Evolutionary conservation across 2,329 filamentous ascomycete species (phyloP).

Genomic region (Cladosporium sphaerospermum): DNA sequence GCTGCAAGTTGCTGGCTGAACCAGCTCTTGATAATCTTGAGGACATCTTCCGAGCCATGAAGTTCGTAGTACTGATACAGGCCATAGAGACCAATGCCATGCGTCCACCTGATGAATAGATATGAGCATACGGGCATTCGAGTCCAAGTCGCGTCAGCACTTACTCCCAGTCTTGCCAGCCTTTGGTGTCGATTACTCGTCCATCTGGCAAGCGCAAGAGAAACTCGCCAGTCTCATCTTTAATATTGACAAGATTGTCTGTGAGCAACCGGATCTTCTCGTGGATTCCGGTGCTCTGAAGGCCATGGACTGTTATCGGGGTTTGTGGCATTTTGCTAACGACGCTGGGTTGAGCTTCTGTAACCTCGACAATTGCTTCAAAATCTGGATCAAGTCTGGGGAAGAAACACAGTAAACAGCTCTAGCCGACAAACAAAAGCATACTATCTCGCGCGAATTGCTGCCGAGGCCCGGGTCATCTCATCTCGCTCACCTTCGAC

Average conservation of each 20-base stretch:
- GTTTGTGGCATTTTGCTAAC: slow-evolving; percentile 33
- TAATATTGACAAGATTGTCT: slow-evolving; percentile 69
- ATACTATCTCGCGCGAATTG: neutral
- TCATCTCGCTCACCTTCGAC: neutral
- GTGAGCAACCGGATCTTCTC: slow-evolving; percentile 61
- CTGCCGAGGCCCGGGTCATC: slow-evolving; percentile 5
- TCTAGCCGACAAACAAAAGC: neutral
- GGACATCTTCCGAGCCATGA: slow-evolving; percentile 54
- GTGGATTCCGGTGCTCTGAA: slow-evolving; percentile 42
- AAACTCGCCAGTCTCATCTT: slow-evolving; percentile 68
- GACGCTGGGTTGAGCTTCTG: neutral
- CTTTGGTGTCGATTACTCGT: slow-evolving; percentile 74
- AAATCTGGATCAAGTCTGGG: neutral
- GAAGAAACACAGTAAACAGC: neutral
- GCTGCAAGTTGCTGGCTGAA: slow-evolving; percentile 62
- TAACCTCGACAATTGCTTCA: neutral
- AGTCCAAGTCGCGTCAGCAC: slow-evolving; percentile 50
- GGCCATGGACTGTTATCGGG: slow-evolving; percentile 29
- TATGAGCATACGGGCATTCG: neutral
- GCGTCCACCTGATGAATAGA: slow-evolving; percentile 49
- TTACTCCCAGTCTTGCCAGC: slow-evolving; percentile 52
- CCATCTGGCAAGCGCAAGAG: slow-evolving; percentile 65
- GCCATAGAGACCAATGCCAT: slow-evolving; percentile 69
- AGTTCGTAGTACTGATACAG: slow-evolving; percentile 76
- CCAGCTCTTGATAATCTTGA: slow-evolving; percentile 67